phyloP scores from a whole-genome alignment of 2,329 filamentous ascomycete genomes.

The Metarhizium sp. region DNA sequence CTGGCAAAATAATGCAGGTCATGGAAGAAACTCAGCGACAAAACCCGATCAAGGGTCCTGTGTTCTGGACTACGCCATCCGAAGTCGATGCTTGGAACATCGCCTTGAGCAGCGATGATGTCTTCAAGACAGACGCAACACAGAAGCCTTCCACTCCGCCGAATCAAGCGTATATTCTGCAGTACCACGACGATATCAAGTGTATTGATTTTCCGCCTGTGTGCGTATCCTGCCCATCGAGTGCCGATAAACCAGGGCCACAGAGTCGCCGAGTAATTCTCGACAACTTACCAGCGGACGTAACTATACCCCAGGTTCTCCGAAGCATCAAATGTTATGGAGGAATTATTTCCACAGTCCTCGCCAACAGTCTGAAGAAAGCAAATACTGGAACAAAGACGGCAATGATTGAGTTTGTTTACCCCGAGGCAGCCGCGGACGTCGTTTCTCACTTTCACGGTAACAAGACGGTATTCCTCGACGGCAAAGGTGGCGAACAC shows the following conservation, averaged over 20 bases:
- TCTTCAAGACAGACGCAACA: neutral
- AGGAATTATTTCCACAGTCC: conserved; percentile 5
- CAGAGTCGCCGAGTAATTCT: conserved; percentile 15
- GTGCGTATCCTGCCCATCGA: neutral
- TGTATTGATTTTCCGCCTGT: neutral
- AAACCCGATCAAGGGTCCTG: neutral
- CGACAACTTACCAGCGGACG: conserved; percentile 10
- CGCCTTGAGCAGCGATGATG: neutral
- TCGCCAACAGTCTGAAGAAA: conserved; percentile 1
- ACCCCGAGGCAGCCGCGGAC: neutral
- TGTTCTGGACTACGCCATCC: neutral
- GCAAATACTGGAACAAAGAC: neutral
- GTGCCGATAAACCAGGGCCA: rapidly evolving
- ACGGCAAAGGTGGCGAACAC: neutral
- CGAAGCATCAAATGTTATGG: conserved; percentile 10
- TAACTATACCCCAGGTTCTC: conserved; percentile 10
- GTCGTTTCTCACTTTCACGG: neutral
- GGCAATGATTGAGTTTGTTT: conserved; percentile 14
- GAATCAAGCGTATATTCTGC: neutral
- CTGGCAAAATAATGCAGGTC: neutral
- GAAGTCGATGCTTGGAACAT: neutral
- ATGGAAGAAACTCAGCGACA: neutral
- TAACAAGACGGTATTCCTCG: neutral
- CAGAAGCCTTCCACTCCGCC: neutral
- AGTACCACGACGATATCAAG: conserved; percentile 6